Base-by-base conservation (phyloP, 140 eudicot species). In the Anethum foeniculum region DNA sequence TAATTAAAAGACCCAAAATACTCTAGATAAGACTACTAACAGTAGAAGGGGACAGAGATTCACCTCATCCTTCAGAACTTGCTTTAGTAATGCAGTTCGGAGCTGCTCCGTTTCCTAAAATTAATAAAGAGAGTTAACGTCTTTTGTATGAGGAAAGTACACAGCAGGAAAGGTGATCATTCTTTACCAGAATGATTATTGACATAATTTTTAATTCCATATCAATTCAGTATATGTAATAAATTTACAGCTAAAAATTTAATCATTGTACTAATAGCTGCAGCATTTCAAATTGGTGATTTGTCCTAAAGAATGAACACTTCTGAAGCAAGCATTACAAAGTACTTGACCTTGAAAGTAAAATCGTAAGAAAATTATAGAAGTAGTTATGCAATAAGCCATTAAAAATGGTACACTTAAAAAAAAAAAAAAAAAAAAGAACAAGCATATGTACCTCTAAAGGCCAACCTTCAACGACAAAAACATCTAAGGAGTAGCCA, bases 381-480 rank as follows among this genome's bases (percentile, higher is more conserved):
- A 38, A 27, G 41, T 14, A 71, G 8, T 25, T 14, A 28, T 12
- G 75, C 48, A 71, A 36, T 32, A 13, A 60, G 69, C 28, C 47
- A 19, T 0, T 71, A 38, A 6, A 36, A 21, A 8, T 38, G 2
- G 18, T 38, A 19, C 3, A 39, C 27, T 25, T 0, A 6, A 47
- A 75, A 46, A 47, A 41, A 21, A 44, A 28, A 12, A 6, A 47
- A 75, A 46, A 47, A 41, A 21, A 44, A 28, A 12, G 16, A 23
- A 13, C 11, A 36, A 46, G 79, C 23, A 44, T 74, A 75, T 65
- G 28, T 89, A 90, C 97, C 93, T 92, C 96, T 71, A 81, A 83
- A 68, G 90, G 96, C 97, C 97, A 92, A 51, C 97, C 97, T 86
- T 83, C 96, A 71, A 92, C 96, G 79, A 92, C 97, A 89, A 92